Evolutionary conservation across 495 filamentous ascomycete genomes (phyloP).

Genomic region (Extremus antarcticus): DNA sequence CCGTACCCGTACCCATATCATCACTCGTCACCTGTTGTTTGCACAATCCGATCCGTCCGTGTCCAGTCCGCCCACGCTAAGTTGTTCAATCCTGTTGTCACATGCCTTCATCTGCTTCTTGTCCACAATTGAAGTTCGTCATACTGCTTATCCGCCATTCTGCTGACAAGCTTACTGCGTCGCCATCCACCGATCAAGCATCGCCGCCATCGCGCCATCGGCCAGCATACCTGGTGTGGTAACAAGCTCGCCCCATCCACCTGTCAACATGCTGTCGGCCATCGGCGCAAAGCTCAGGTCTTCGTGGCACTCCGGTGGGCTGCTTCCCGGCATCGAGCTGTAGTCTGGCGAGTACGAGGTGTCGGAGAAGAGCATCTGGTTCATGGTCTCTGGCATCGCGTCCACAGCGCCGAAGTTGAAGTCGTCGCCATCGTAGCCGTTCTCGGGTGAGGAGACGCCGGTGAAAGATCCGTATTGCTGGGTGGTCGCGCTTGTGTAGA

Average conservation of each 20-base stretch:
- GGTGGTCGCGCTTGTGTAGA: background rate
- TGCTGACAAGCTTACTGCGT: background rate
- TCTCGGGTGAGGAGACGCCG: background rate
- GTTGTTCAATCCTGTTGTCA: background rate
- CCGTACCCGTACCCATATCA: background rate
- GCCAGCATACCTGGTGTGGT: background rate
- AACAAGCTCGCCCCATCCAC: background rate
- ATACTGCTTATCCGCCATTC: background rate
- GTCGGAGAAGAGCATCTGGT: background rate
- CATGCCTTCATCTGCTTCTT: no score
- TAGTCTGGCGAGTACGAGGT: background rate
- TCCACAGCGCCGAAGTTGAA: slow-evolving; percentile 4
- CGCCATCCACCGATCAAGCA: background rate
- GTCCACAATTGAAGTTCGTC: no score
- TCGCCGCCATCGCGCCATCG: background rate
- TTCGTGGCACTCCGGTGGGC: background rate
- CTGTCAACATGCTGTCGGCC: background rate
- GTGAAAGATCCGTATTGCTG: background rate
- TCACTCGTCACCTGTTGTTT: background rate
- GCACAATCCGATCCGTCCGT: background rate
- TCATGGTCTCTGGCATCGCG: background rate
- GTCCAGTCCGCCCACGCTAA: background rate
- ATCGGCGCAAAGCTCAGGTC: background rate
- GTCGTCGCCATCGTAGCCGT: background rate
- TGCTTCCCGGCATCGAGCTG: background rate